Percentiles rank a stretch among this genome's conserved stretches.
Evolutionary conservation across 495 filamentous ascomycete genomes (phyloP).

Genomic region (Lophiotrema nucula): DNA sequence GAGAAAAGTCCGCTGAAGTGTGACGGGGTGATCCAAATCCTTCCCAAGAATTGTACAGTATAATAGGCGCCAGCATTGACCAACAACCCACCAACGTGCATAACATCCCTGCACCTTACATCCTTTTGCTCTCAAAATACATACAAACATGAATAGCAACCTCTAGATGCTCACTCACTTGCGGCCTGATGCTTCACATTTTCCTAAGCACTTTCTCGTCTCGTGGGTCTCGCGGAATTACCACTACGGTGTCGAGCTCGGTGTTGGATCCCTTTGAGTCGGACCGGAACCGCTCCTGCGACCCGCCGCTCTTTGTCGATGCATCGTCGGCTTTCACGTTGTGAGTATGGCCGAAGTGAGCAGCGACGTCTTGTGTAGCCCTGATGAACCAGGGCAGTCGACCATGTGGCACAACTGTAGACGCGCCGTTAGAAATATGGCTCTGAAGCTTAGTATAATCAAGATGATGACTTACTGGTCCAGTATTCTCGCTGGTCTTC

Average conservation of each 20-base stretch:
- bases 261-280: constrained; percentile 15
- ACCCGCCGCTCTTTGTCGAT: constrained; percentile 24
- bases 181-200: background rate
- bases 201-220: constrained; percentile 20
- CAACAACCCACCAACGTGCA: too few species aligned
- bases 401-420: constrained; percentile 29
- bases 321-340: background rate
- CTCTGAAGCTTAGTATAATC: background rate
- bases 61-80: too few species aligned
- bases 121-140: too few species aligned
- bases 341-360: constrained; percentile 10
- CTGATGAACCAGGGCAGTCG: constrained; percentile 36
- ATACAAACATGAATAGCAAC: too few species aligned
- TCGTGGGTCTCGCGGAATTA: constrained; percentile 6
- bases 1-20: too few species aligned
- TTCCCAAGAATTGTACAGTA: too few species aligned
- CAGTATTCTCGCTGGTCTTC: constrained; percentile 71
- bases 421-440: background rate
- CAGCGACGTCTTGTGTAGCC: constrained; percentile 3
- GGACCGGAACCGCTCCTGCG: constrained; percentile 11
- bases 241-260: constrained; percentile 26
- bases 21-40: too few species aligned
- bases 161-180: too few species aligned
- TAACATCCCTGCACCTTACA: too few species aligned
- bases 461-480: constrained; percentile 53